Evolutionary conservation across 371 early-diverging fungal species (phyloP), one percentile per base, ranked within the genome.

Genomic region (Zopfochytrium polystomum): DNA sequence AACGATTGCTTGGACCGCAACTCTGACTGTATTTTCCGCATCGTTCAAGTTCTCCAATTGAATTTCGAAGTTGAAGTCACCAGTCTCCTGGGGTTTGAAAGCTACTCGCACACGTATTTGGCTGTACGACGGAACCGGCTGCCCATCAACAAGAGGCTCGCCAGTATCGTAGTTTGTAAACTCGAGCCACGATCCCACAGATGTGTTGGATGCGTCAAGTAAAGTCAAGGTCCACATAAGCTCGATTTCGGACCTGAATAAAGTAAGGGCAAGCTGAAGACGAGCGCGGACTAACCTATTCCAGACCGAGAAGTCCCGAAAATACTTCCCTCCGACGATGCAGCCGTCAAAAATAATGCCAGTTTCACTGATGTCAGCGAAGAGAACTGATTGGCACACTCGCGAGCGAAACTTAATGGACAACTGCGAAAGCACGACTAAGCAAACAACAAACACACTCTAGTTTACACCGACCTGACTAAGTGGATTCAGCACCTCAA

Each of bases 331-430:
- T 15, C 93, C 93, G 15, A 87, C 76, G 6, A 94, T 86, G 66
- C 96, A 94, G 68, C 95, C 95, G 52, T 95, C 94, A 74, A 96
- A 92, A 58, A 85, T 85, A 30, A 96, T 77, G 15, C 95, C 96
- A 15, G 88, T 90, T 45, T 91, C 92, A 15, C 87, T 84, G 64
- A 93, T 85, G 65, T 95, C 92, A 48, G 90, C 88, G 81, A 90
- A 90, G 25, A 96, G 74, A 13, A 93, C 87, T 2, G 94, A 91
- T 26, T 85, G 82, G 71, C 96, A 95, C 18, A 91, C 88, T 3
- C 85, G 81, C 0, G 93, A 87, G 38, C 87, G 80, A 66, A 93
- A 88, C 63, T 90, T 90, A 38, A 90, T 75, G 2, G 89, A 83
- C 0, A 84, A 65, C 72, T 91, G 82, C n/a, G n/a, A n/a, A n/a